Base-by-base conservation (phyloP, 176 grass and related monocot species). In the Oryza meyeriana region DNA sequence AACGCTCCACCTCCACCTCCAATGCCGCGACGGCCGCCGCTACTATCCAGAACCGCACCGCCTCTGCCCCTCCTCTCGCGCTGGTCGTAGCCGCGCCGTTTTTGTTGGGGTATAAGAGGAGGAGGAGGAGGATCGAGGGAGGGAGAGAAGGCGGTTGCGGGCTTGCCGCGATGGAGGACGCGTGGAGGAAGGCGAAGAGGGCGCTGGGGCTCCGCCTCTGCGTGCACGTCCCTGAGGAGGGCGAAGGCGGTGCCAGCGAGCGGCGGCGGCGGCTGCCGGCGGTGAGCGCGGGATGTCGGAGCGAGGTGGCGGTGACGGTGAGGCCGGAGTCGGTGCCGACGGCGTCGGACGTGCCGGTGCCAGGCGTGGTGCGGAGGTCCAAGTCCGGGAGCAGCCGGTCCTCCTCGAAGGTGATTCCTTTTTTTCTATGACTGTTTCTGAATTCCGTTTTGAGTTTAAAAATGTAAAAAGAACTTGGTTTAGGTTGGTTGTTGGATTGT, bases 101-200 rank as follows among this genome's bases (percentile, higher is more conserved):
- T 8, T 55, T 0, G 48, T 55, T 4, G 35, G 48, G 48, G 48
- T 55, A 4, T 20, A 52, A 52, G 17, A 17, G 26, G 31, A 55
- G 57, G 68, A 8, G 24, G 65, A 68, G 31, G 30, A 8, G 25
- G 11, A 39, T 41, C 28, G 14, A 50, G 26, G 25, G 9, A 25
- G 32, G 10, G 45, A 32, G 40, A 44, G 10, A 33, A 41, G 52
- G 61, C 41, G 84, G 26, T 35, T 36, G 65, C 61, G 39, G 77
- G 44, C 1, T 6, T 6, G 11, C 41, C 12, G 45, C 12, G 81
- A 94, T 98, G 92, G 92, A 89, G 76, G 70, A 84, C 66, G 84
- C 84, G 77, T 98, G 95, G 95, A 94, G 87, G 88, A 85, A 84
- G 68, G 90, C 85, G 17, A 94, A 87, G 92, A 72, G 44, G 86